Evolutionary conservation across 1,284 basidiomycete genomes (phyloP).

Genomic region (Ganoderma boninense): DNA sequence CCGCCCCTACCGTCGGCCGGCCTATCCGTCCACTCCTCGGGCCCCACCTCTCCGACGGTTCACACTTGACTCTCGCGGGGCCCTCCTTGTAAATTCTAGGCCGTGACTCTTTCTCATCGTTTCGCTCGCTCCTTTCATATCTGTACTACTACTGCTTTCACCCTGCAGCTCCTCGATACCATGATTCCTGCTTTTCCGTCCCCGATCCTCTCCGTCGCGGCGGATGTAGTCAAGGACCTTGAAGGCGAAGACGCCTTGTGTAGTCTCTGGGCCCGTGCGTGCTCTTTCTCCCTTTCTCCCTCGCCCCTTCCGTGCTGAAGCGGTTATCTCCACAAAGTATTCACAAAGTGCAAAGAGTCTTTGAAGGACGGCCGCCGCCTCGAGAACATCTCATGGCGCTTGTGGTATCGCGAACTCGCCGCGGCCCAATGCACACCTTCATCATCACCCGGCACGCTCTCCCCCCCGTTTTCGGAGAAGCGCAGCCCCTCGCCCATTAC

Average conservation of each 20-base stretch:
- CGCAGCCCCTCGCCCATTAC: constrained; percentile 42
- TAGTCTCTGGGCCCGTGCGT: constrained; percentile 70
- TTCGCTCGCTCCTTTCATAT: constrained; percentile 25
- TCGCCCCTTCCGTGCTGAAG: constrained; percentile 24
- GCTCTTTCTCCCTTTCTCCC: constrained; percentile 6
- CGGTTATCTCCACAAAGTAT: constrained; percentile 57
- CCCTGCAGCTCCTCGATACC: constrained; percentile 27
- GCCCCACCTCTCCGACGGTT: constrained; percentile 2
- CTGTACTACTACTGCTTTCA: constrained; percentile 26
- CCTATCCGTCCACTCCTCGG: constrained; percentile 8
- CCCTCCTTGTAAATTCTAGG: constrained; percentile 17
- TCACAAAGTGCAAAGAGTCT: constrained; percentile 83
- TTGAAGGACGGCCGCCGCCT: constrained; percentile 80
- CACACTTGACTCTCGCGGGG: constrained; percentile 5
- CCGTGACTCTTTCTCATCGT: constrained; percentile 19
- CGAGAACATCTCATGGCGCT: constrained; percentile 88
- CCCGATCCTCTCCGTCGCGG: constrained; percentile 69
- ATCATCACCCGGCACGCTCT: constrained; percentile 43
- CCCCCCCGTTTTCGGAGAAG: constrained; percentile 37
- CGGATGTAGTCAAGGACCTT: constrained; percentile 69
- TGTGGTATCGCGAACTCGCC: constrained; percentile 79
- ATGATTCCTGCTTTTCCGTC: constrained; percentile 63
- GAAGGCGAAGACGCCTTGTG: constrained; percentile 71
- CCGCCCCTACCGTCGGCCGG: constrained; percentile 12
- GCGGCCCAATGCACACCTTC: constrained; percentile 42